Evolutionary conservation across 805 yeast genomes (phyloP), one percentile per base, ranked within the genome.

Genomic region (Saccharomycopsis babjevae): DNA sequence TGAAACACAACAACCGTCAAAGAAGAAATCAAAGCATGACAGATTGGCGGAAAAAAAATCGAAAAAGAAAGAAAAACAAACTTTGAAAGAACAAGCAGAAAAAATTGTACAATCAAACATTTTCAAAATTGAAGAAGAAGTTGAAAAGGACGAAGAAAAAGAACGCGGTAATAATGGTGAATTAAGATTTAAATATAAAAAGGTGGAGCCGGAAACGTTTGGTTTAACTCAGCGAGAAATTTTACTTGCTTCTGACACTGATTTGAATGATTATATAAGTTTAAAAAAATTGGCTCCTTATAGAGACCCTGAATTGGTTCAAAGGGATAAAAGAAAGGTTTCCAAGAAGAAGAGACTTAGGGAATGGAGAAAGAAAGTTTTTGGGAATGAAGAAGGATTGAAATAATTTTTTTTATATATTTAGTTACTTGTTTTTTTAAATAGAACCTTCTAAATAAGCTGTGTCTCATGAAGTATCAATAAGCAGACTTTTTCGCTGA

Each of bases 281-380:
- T 76, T 94, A 68, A 93, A 93, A 77, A 92, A 92, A 72, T 84
- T 94, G 66, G 97, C 98, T 0, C 93, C 98, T 34, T 94, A 89
- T 72, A 83, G 97, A 71, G 83, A 89, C 28, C 81, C 81, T 65
- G 96, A 88, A 62, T 77, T 79, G 65, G 78, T 84, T 65, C 73
- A 77, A 66, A 89, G 86, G 70, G 99, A 94, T 72, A 87, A 83
- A 73, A 80, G 96, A 70, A 89, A 89, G 75, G 87, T 81, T 61
- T 83, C 91, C 43, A 94, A 93, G 78, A 83, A 85, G 75, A 88
- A 82, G 73, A 80, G 94, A 67, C 73, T 94, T 63, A 81, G 86
- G 65, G 94, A 91, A 66, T 94, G 99, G 99, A 84, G 96, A 73
- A 82, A 85, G 72, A 83, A 83, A 61, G 89, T 86, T 1, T 93